Evolutionary conservation across 2,329 filamentous ascomycete species (phyloP), one percentile per base, ranked within the genome.

Genomic region (Trichoderma citrinoviride): DNA sequence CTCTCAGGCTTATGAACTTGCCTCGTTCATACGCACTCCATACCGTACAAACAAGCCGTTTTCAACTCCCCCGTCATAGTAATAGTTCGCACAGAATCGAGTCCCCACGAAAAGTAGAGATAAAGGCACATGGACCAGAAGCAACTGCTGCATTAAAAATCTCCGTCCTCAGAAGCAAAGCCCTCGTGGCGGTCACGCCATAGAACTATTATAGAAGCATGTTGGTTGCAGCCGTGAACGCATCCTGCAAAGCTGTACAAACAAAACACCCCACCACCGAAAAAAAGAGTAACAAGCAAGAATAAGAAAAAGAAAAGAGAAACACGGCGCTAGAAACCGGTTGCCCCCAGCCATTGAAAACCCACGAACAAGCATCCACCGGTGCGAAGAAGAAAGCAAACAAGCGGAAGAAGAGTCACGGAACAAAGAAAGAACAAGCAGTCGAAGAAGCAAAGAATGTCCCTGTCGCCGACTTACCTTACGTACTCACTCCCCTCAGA

Each of bases 21-120:
- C 44, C 43, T 60, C 56, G 29, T 40, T 60, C 49, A n/a, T 33
- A 19, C 12, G 43, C 43, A 60, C 50, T 60, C 43, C 56, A 49
- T 25, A 8, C 19, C 55, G 56, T 60, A 33, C 7, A 49, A 8
- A 29, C 40, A 47, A 23, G 29, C 14, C 14, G 19, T 14, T 29
- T 47, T 15, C 17, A 17, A 19, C 7, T n/a, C 17, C 49, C 27
- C 25, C 49, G 33, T 19, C 17, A n/a, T 33, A 27, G 33, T 37
- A n/a, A 6, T 46, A 19, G 8, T 41, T 21, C 17, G 21, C 12
- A 8, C 29, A 27, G n/a, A 10, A 15, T 41, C 21, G 46, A 50
- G 50, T 15, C 4, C 37, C 15, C 12, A 21, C 17, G 7, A 27
- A 37, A 40, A 25, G 25, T 23, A n/a, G 37, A 47, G 21, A 14